Conservation (phyloP, 2,329 filamentous ascomycete species). For the Pseudocercospora pini-densiflorae region DNA sequence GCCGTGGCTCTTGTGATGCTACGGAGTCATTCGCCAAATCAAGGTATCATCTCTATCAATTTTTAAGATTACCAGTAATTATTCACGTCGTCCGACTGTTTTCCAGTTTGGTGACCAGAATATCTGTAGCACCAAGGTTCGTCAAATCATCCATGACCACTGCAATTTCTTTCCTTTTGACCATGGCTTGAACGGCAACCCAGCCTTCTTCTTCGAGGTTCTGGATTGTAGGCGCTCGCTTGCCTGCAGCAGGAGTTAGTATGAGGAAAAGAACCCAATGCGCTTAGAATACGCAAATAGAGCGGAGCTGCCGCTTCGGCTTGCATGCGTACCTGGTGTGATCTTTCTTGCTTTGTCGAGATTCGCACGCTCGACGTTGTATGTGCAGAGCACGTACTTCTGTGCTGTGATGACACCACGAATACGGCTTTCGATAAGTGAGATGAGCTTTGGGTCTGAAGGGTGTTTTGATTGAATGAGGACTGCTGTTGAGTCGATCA, state of each 20-base stretch:
- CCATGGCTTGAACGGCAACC: conserved; percentile 96
- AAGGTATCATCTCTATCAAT: background rate
- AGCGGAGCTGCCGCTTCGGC: too few species aligned
- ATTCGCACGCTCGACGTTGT: conserved; percentile 79
- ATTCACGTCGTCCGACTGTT: conserved; percentile 65
- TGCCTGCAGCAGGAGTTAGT: conserved; percentile 56
- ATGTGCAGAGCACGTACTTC: conserved; percentile 92
- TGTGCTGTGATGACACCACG: conserved; percentile 94
- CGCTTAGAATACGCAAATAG: too few species aligned
- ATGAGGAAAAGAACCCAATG: too few species aligned
- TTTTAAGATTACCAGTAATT: background rate
- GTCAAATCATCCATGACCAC: conserved; percentile 84
- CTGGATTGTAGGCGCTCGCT: conserved; percentile 91
- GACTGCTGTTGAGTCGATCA: conserved; percentile 84
- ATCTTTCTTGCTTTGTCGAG: conserved; percentile 73
- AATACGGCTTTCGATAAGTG: conserved; percentile 85
- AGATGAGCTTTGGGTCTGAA: conserved; percentile 77
- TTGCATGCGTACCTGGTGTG: conserved; percentile 61
- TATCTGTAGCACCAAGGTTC: conserved; percentile 78
- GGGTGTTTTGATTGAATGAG: conserved; percentile 89
- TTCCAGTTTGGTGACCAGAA: conserved; percentile 82
- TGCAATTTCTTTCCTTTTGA: conserved; percentile 83
- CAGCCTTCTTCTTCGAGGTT: conserved; percentile 84
- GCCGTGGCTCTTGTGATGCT: too few species aligned
- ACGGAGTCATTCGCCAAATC: too few species aligned